phyloP scores from a whole-genome alignment of 2,329 filamentous ascomycete genomes.

The Sporothrix brunneoviolacea region DNA sequence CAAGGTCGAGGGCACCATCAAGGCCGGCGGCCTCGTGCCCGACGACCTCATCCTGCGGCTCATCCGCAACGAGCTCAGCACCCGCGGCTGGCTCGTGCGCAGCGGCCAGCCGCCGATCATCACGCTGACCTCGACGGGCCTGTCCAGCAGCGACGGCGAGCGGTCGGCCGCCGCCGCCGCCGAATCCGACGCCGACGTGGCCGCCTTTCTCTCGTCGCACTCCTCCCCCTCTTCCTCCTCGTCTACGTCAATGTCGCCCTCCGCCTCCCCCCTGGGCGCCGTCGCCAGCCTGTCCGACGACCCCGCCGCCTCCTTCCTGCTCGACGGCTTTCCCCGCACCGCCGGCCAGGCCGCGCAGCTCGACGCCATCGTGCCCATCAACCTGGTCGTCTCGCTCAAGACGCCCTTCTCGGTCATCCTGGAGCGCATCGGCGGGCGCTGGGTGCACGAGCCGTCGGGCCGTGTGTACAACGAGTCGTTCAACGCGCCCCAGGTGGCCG shows the following conservation, averaged over 20 bases:
- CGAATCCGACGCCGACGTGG: conserved; percentile 27
- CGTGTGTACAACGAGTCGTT: conserved; percentile 94
- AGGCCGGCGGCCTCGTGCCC: conserved; percentile 79
- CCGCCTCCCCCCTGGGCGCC: neutral
- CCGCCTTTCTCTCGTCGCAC: conserved; percentile 34
- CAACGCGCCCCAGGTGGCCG: conserved; percentile 73
- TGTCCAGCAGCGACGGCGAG: conserved; percentile 26
- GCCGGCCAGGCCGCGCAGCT: conserved; percentile 70
- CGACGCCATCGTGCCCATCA: conserved; percentile 82
- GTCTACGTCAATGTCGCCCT: conserved; percentile 22
- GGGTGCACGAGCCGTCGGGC: conserved; percentile 88
- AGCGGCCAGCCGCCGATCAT: conserved; percentile 38
- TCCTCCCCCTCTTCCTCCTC: conserved; percentile 28
- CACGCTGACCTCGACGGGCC: conserved; percentile 40
- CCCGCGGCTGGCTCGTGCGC: conserved; percentile 72
- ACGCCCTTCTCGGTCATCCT: conserved; percentile 84
- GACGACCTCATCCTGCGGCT: conserved; percentile 88
- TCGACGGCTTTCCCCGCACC: conserved; percentile 93
- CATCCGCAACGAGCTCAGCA: conserved; percentile 81
- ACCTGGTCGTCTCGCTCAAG: conserved; percentile 79
- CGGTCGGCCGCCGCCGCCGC: conserved; percentile 3
- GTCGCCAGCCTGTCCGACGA: conserved; percentile 49
- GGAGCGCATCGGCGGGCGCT: conserved; percentile 81
- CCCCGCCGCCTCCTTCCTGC: conserved; percentile 80
- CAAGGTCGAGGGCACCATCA: conserved; percentile 84